Conservation (phyloP, 768 basidiomycete species). For the Gautieria morchelliformis region DNA sequence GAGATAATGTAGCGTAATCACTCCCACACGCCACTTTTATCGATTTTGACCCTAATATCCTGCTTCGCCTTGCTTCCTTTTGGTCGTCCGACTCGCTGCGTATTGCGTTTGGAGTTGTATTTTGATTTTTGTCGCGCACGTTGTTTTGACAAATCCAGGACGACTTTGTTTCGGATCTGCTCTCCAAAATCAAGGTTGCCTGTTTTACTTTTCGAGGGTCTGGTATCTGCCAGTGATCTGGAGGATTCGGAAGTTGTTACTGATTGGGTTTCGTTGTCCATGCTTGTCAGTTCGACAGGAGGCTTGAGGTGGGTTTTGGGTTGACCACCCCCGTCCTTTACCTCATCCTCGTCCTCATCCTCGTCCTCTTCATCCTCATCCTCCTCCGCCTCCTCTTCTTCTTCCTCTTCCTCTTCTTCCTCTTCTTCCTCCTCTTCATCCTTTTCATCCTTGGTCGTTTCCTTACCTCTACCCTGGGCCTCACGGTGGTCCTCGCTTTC, state of each 20-base stretch:
- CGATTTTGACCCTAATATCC: constrained; percentile 55
- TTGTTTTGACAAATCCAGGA: constrained; percentile 47
- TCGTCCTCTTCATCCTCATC: constrained; percentile 7
- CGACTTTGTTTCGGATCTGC: constrained; percentile 51
- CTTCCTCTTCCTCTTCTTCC: constrained; percentile 6
- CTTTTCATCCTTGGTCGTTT: neutral
- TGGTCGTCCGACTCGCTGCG: constrained; percentile 46
- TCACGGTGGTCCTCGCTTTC: constrained; percentile 29
- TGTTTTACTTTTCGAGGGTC: neutral
- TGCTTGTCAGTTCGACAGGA: constrained; percentile 13
- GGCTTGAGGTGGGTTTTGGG: neutral
- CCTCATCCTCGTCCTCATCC: neutral
- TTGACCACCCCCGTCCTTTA: neutral
- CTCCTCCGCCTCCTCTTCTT: neutral
- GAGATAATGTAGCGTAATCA: neutral
- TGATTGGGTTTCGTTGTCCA: constrained; percentile 35
- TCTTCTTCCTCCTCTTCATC: constrained; percentile 5
- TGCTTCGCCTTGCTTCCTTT: constrained; percentile 84
- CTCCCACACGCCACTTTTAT: constrained; percentile 34
- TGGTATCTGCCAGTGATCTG: neutral
- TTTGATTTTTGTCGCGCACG: constrained; percentile 60
- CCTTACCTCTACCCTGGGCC: neutral
- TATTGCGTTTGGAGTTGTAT: constrained; percentile 67
- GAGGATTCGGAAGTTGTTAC: neutral
- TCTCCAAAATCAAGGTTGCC: constrained; percentile 6